Conservation (phyloP, 257 asterid species). For the Anisodus acutangulus region DNA sequence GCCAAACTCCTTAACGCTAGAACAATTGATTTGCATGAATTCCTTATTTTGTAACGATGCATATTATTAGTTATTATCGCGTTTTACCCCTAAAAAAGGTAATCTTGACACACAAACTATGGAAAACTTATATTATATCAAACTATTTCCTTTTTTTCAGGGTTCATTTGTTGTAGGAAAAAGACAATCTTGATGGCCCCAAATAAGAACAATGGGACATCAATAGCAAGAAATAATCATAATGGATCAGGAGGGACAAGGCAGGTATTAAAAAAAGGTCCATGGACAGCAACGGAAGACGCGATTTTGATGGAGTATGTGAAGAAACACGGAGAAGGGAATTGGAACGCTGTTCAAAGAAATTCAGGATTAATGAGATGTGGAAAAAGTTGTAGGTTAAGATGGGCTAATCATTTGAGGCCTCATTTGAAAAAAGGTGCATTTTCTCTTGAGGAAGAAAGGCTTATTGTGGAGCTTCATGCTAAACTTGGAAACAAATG, state of each 20-base stretch:
- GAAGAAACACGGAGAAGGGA: conserved; percentile 67
- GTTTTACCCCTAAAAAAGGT: not conserved
- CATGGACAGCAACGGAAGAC: conserved; percentile 75
- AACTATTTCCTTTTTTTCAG: no score
- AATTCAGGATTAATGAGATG: conserved; percentile 70
- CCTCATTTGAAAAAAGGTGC: conserved; percentile 53
- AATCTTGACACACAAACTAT: not conserved
- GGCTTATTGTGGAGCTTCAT: conserved; percentile 47
- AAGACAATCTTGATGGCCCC: conserved; percentile 52
- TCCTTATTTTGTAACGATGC: not conserved
- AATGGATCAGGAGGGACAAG: not conserved
- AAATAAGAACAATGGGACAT: conserved; percentile 31
- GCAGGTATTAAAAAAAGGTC: conserved; percentile 60
- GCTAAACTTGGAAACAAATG: conserved; percentile 52
- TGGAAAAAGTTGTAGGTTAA: conserved; percentile 55
- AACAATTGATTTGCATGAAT: not conserved
- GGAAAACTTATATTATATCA: not conserved
- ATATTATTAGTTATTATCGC: not conserved
- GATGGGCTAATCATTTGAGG: conserved; percentile 54
- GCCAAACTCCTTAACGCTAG: not conserved
- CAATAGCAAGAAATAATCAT: conserved; percentile 28
- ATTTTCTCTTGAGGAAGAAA: conserved; percentile 46
- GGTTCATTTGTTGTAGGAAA: not conserved
- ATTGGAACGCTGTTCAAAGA: conserved; percentile 75
- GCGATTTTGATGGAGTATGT: conserved; percentile 61